Conservation (phyloP, 352 stramenopile genomes). For the Globisporangium paddicum region DNA sequence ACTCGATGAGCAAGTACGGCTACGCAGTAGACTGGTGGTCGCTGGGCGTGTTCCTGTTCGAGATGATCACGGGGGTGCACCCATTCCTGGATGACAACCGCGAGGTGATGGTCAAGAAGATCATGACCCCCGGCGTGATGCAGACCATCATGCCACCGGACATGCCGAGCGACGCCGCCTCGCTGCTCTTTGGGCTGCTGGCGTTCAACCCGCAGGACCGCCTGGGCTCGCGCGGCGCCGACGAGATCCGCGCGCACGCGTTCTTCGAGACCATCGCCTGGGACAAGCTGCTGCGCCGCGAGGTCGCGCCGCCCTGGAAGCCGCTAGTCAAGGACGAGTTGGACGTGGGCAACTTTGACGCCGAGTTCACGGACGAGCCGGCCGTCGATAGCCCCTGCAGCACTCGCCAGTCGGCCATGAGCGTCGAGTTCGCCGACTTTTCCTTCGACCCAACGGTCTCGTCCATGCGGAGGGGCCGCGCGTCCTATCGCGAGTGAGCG, state of each 20-base stretch:
- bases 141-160: constrained; percentile 50
- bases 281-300: constrained; percentile 64
- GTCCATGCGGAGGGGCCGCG: constrained; percentile 30
- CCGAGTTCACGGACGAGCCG: constrained; percentile 67
- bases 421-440: constrained; percentile 66
- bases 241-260: constrained; percentile 74
- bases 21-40: constrained; percentile 93
- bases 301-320: constrained; percentile 54
- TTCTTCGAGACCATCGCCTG: constrained; percentile 87
- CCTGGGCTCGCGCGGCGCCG: constrained; percentile 48
- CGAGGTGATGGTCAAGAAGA: constrained; percentile 83
- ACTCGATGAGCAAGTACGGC: constrained; percentile 66
- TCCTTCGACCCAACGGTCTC: constrained; percentile 68
- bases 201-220: constrained; percentile 68
- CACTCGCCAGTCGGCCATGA: constrained; percentile 62
- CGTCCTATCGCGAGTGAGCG: constrained; percentile 2
- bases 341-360: constrained; percentile 76
- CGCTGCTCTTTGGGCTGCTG: constrained; percentile 72
- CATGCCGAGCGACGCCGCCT: constrained; percentile 67
- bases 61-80: constrained; percentile 89
- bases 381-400: constrained; percentile 67
- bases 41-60: constrained; percentile 85
- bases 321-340: constrained; percentile 63
- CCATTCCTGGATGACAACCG: constrained; percentile 88
- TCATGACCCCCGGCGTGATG: constrained; percentile 70